Percentiles rank a stretch among this genome's conserved stretches.
Conservation (phyloP, 2,329 filamentous ascomycete genomes). For the Tolypocladium paradoxum region DNA sequence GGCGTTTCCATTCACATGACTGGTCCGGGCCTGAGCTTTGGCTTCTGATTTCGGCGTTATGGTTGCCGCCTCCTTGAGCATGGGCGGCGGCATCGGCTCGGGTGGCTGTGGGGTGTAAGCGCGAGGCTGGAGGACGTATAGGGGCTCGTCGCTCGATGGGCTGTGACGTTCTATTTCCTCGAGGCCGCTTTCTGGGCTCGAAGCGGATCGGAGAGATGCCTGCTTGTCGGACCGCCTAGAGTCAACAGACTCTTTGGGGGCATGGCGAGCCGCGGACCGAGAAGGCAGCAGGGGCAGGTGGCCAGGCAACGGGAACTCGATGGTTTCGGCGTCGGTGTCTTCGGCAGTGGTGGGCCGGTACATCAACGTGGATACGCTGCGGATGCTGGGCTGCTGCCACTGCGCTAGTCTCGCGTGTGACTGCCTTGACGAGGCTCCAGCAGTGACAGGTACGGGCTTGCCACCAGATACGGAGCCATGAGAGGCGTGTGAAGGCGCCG, state of each 20-base stretch:
- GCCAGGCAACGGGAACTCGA: conserved; percentile 14
- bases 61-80: not conserved
- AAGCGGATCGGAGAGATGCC: not conserved
- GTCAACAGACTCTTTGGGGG: not conserved
- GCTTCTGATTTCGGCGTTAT: not conserved
- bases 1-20: not conserved
- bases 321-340: conserved; percentile 7
- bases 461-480: not conserved
- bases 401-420: conserved; percentile 1
- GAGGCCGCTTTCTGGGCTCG: not conserved
- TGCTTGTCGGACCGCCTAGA: not conserved
- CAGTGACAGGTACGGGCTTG: conserved; percentile 1
- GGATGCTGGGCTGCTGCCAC: conserved; percentile 6
- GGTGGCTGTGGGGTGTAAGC: conserved; percentile 39
- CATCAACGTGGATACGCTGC: conserved; percentile 8
- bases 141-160: conserved; percentile 19
- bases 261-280: not conserved
- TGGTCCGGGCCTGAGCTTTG: not conserved
- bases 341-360: conserved; percentile 3
- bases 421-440: conserved; percentile 2
- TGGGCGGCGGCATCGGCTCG: not conserved
- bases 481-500: conserved; percentile 3
- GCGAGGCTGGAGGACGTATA: conserved; percentile 45
- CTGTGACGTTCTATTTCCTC: conserved; percentile 7
- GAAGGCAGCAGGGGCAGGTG: conserved; percentile 10